Evolutionary conservation across 2,329 filamentous ascomycete genomes (phyloP).

Genomic region (Aphanocladium album): DNA sequence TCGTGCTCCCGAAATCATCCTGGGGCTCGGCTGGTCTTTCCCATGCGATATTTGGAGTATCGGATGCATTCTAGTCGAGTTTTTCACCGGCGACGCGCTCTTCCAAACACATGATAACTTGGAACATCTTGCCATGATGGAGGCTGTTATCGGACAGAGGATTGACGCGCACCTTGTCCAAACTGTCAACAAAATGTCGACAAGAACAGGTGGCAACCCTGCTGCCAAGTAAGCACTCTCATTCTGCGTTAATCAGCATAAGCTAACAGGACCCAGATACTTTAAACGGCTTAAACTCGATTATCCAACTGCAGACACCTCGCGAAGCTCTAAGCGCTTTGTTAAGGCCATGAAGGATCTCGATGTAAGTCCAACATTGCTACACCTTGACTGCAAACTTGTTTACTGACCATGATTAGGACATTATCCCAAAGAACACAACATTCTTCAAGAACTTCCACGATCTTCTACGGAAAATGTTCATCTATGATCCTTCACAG

Average conservation of each 20-base stretch:
- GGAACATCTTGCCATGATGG: constrained; percentile 71
- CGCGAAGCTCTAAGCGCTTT: constrained; percentile 59
- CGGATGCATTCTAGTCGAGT: constrained; percentile 66
- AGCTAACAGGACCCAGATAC: constrained; percentile 44
- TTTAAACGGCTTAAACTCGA: constrained; percentile 63
- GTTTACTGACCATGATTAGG: constrained; percentile 34
- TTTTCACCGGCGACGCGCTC: constrained; percentile 65
- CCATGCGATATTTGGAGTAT: constrained; percentile 73
- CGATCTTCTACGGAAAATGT: constrained; percentile 61
- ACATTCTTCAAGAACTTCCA: constrained; percentile 58
- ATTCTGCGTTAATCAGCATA: background rate
- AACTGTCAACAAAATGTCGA: constrained; percentile 44
- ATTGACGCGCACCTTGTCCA: constrained; percentile 56
- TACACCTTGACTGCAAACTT: background rate
- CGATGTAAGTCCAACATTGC: constrained; percentile 41
- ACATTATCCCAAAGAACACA: constrained; percentile 58
- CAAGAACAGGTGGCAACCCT: constrained; percentile 52
- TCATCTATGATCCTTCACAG: constrained; percentile 60
- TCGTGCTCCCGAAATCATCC: constrained; percentile 65
- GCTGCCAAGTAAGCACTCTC: constrained; percentile 56
- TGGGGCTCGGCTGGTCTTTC: constrained; percentile 66
- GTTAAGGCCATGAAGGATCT: constrained; percentile 69
- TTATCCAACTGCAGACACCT: constrained; percentile 60
- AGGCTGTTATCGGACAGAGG: constrained; percentile 56
- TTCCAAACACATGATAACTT: constrained; percentile 71